Percentiles rank a stretch among this genome's conserved stretches.
phyloP scores from a whole-genome alignment of 129 eudicot species.

The Silybum marianum region DNA sequence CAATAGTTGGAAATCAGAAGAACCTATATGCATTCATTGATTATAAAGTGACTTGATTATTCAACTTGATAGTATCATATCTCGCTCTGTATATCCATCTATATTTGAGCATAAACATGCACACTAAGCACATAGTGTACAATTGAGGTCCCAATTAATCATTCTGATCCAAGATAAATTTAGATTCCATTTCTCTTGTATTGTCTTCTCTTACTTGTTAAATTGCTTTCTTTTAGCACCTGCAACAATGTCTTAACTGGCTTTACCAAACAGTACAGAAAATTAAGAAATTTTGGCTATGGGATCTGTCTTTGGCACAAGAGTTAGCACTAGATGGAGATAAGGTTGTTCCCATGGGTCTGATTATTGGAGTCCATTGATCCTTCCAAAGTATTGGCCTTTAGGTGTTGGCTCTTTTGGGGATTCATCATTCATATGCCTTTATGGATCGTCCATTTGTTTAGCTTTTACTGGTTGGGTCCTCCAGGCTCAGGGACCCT shows the following conservation, averaged over 20 bases:
- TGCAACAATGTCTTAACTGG: neutral
- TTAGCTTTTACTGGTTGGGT: neutral
- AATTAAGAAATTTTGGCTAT: neutral
- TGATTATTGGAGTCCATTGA: neutral
- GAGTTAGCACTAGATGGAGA: neutral
- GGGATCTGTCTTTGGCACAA: too few species aligned
- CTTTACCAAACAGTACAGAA: too few species aligned
- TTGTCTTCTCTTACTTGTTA: neutral
- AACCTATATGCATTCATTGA: neutral
- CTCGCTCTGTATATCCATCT: neutral
- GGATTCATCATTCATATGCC: too few species aligned
- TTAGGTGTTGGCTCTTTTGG: neutral
- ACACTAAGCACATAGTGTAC: neutral
- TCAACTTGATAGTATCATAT: neutral
- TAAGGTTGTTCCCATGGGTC: neutral
- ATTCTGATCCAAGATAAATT: neutral
- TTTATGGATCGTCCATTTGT: too few species aligned
- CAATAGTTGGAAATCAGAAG: slow-evolving; percentile 5
- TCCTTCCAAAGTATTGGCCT: neutral
- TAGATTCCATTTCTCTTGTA: neutral
- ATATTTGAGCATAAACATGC: neutral
- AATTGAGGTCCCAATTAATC: neutral
- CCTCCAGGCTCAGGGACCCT: neutral
- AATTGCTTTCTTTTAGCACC: slow-evolving; percentile 2
- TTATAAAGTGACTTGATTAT: neutral